Base-by-base conservation (phyloP, 2,329 filamentous ascomycete genomes). In the Akanthomyces lecanii region DNA sequence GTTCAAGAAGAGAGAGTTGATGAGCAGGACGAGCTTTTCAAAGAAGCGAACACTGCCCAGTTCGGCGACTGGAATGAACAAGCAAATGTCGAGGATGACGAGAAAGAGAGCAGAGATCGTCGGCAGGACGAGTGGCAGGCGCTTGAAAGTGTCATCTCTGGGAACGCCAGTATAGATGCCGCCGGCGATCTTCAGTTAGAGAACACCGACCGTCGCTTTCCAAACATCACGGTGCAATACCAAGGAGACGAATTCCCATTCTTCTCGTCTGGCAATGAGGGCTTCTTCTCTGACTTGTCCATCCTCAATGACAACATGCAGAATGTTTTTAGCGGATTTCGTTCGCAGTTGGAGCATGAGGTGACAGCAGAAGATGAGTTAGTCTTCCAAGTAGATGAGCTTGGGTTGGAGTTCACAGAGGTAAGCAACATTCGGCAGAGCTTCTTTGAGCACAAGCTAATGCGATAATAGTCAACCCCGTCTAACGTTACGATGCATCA, bases 321-420 rank as follows among this genome's bases (percentile, higher is more conserved):
- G 21, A 71, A 74, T 8, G 72, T 84, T 12, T 68, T 84, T 56
- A 70, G 73, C 21, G 75, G 75, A 5, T 72, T 84, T 36, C 79
- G 81, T 36, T 69, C 71, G 7, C 79, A 82, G 65, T 74, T 84
- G 16, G 70, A 72, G 21, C 74, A 77, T 45, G 82, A 83, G 59
- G 69, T 84, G 3, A 70, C 72, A 5, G 63, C 72, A 4, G 74
- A 77, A 21, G 81, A 84, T 59, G 81, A 84, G 62, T 71, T 84
- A 48, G 74, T 79, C n/a, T 75, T 83, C 47, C 79, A 81, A 64
- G 72, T 84, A 53, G 80, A 83, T 33, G 78, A 82, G 64, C 76
- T 84, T 47, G 80, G 79, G 10, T 73, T 84, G 38, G 81, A 84
- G 69, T 82, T 83, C 69, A 74, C 79, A 23, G 81, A 84, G 73